Evolutionary conservation across 2,329 filamentous ascomycete genomes (phyloP), one percentile per base, ranked within the genome.

Genomic region (Mycosphaerella sp.): DNA sequence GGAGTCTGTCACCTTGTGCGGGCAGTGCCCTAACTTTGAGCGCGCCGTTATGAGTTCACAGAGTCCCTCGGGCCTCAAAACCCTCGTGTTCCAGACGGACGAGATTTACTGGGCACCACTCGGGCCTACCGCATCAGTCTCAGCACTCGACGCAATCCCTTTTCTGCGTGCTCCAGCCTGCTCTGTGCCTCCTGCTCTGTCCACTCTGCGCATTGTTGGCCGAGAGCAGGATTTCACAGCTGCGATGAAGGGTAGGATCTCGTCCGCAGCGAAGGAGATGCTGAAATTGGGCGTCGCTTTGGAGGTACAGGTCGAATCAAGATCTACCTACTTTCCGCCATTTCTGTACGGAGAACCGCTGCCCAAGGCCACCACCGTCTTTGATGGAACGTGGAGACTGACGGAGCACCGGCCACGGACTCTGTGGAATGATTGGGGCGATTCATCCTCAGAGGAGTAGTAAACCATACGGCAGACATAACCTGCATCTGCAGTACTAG

Each of bases 91-190:
- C 50, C 45, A 54, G 21, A 50, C 45, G 5, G 39, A 56, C 29
- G 41, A 47, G 9, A 51, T 53, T 3, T 55, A 62, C 39, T 48
- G 53, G 39, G 21, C 48, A 45, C 39, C 32, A 11, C 32, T 23
- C 4, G 12, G 34, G 29, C 39, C 44, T n/a, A 12, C 5, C 51
- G 29, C 49, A 17, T 14, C 39, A 12, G 40, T 43, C 34, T 14
- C 38, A 9, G 14, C 51, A 17, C 14, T 60, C 10, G 34, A 23
- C 6, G 21, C 38, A 2, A 44, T 62, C 31, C 60, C 60, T 11
- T 62, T 62, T 36, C 36, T 62, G 2, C 57, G 59, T 29, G 59
- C 61, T 10, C 59, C 59, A 31, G 57, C 59, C 9, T 48, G 51
- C 23, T 56, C 54, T 8, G 29, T 57, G 5, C 54, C 57, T 10